Conservation (phyloP, 1,284 basidiomycete species). For the Heterobasidion annosum region DNA sequence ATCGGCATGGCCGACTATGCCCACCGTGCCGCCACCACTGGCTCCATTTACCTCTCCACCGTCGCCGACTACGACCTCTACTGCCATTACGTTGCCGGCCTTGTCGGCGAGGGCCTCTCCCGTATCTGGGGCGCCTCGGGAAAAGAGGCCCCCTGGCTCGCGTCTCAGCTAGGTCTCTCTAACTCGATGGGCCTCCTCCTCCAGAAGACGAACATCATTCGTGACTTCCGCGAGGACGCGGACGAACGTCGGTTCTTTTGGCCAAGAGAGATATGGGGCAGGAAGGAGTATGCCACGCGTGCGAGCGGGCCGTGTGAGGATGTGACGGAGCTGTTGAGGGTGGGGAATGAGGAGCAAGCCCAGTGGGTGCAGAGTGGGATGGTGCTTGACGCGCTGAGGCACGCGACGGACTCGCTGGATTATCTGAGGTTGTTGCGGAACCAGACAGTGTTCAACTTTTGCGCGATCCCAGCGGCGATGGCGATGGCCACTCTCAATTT, state of each 20-base stretch:
- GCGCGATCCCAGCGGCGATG: conserved; percentile 94
- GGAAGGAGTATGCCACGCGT: conserved; percentile 38
- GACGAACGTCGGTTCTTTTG: conserved; percentile 88
- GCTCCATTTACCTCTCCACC: conserved; percentile 62
- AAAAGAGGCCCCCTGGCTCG: conserved; percentile 77
- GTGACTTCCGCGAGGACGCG: conserved; percentile 92
- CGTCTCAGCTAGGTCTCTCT: conserved; percentile 77
- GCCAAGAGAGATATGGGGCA: conserved; percentile 89
- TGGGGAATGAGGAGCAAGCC: conserved; percentile 53
- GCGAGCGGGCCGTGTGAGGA: conserved; percentile 25
- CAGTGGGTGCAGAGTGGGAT: conserved; percentile 81
- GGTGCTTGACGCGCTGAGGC: conserved; percentile 84
- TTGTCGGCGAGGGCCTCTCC: conserved; percentile 95
- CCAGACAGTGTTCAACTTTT: conserved; percentile 95
- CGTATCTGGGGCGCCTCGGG: conserved; percentile 84
- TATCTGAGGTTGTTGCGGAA: conserved; percentile 85
- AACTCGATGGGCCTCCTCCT: conserved; percentile 97
- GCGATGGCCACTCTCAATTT: conserved; percentile 89
- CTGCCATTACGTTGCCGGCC: conserved; percentile 97
- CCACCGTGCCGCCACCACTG: conserved; percentile 68
- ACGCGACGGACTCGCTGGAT: conserved; percentile 82
- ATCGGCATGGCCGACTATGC: conserved; percentile 95
- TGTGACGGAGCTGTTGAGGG: conserved; percentile 51
- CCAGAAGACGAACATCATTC: conserved; percentile 98
- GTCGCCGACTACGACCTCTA: conserved; percentile 91